A percentile compares a stretch with the other conserved stretches of the same genome.
These are phyloP conservation scores for Aspergillus indologenus DNA, from an alignment of 495 filamentous ascomycete genomes.

Conservation along the genomic window DNA sequence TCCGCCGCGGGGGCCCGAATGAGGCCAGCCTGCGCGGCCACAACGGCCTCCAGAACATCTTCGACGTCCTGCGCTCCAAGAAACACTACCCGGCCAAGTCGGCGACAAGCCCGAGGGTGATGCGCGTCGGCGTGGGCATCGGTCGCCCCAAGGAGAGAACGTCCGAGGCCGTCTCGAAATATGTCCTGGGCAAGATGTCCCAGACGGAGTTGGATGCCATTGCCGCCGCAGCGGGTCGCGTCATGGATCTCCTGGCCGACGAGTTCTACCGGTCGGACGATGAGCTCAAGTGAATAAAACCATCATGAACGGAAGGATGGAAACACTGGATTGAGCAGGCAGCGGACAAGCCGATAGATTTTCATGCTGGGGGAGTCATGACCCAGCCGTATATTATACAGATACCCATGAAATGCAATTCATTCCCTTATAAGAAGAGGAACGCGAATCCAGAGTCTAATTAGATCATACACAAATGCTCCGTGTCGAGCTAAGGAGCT, in stretches of 20 bases:
- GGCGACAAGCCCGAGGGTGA: conserved; percentile 32
- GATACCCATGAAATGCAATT: neutral
- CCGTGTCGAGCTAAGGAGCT: neutral
- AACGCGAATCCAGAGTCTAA: neutral
- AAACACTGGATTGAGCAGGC: no score
- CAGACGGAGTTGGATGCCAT: conserved; percentile 48
- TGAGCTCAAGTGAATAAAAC: conserved; percentile 3
- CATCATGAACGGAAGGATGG: no score
- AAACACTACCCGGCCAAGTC: conserved; percentile 26
- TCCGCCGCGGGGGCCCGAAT: conserved; percentile 51
- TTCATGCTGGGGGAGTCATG: neutral
- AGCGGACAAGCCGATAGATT: no score
- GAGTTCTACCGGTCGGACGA: conserved; percentile 33
- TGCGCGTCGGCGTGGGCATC: conserved; percentile 67
- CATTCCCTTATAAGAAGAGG: neutral
- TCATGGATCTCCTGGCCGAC: conserved; percentile 50
- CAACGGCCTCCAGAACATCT: conserved; percentile 72
- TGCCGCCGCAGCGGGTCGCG: conserved; percentile 43
- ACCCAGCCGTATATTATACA: neutral
- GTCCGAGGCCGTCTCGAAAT: conserved; percentile 54
- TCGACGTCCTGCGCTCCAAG: conserved; percentile 43
- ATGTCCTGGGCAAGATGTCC: conserved; percentile 66
- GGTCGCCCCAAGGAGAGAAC: conserved; percentile 62
- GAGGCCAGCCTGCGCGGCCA: conserved; percentile 63
- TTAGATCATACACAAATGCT: neutral